These are phyloP conservation scores for Garcia nutans DNA, from an alignment of 345 rosid genomes.

Conservation along the genomic window DNA sequence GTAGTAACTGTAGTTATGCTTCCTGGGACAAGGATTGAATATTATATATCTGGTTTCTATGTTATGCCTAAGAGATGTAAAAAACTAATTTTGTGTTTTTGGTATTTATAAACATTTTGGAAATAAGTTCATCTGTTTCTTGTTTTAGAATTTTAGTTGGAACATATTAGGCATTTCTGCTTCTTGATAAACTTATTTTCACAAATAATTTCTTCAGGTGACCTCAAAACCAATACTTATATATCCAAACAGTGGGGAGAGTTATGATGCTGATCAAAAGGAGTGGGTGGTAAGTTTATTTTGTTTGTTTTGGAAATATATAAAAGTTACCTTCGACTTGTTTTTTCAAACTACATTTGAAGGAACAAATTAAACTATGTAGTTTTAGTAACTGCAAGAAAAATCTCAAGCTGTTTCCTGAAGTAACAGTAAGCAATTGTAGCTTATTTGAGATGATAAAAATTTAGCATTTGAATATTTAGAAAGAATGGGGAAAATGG, in stretches of 20 bases:
- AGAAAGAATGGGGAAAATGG: neutral
- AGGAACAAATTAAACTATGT: neutral
- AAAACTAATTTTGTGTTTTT: neutral
- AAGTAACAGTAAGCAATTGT: neutral
- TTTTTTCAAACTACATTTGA: neutral
- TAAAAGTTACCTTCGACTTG: neutral
- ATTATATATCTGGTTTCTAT: neutral
- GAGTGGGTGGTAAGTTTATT: slow-evolving; percentile 72
- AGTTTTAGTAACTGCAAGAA: neutral
- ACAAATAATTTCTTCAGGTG: slow-evolving; percentile 43
- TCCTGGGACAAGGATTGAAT: neutral
- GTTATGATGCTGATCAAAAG: slow-evolving; percentile 60
- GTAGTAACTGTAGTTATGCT: neutral
- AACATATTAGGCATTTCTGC: neutral
- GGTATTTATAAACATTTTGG: neutral
- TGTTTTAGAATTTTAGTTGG: neutral
- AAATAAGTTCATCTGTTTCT: neutral
- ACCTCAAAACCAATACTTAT: slow-evolving; percentile 65
- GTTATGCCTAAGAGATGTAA: neutral
- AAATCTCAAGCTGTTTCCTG: neutral
- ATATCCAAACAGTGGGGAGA: slow-evolving; percentile 82
- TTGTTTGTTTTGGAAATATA: neutral
- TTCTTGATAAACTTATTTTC: neutral
- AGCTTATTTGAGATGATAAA: neutral
- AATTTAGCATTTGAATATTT: neutral